Evolutionary conservation across 1,139 yeast genomes (phyloP).

Genomic region (Hemisphaericaspora lyxosophila): DNA sequence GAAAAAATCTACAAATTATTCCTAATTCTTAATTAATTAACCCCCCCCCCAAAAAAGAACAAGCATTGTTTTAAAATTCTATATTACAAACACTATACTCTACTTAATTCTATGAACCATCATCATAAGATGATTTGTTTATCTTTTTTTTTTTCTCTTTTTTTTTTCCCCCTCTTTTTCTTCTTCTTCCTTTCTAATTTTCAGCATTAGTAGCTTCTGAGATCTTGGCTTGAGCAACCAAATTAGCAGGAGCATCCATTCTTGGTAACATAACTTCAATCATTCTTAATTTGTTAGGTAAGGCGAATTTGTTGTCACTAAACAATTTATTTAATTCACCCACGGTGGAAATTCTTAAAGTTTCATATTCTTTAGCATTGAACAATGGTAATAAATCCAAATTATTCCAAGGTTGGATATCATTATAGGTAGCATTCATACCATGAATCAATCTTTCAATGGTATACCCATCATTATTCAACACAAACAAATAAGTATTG

Average conservation of each 20-base stretch:
- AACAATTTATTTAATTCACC: slow-evolving; percentile 69
- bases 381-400: slow-evolving; percentile 66
- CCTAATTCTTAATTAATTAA: no score
- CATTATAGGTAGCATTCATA: slow-evolving; percentile 70
- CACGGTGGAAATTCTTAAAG: slow-evolving; percentile 56
- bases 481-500: slow-evolving; percentile 76
- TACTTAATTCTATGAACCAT: no score
- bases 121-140: no score
- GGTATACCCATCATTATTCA: slow-evolving; percentile 87
- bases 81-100: no score
- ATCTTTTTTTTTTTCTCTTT: no score
- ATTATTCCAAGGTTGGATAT: slow-evolving; percentile 84
- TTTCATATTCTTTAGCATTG: slow-evolving; percentile 64
- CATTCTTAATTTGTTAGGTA: slow-evolving; percentile 68
- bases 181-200: slow-evolving; percentile 3
- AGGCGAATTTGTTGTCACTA: slow-evolving; percentile 52
- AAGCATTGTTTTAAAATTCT: no score
- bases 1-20: no score
- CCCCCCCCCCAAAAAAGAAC: no score
- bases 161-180: no score
- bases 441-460: slow-evolving; percentile 90
- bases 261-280: slow-evolving; percentile 79
- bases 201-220: slow-evolving; percentile 65
- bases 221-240: slow-evolving; percentile 69
- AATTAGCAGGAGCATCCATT: slow-evolving; percentile 80